These are phyloP conservation scores for Candida freyschussii DNA, from an alignment of 1,139 yeast genomes.

Conservation along the genomic window DNA sequence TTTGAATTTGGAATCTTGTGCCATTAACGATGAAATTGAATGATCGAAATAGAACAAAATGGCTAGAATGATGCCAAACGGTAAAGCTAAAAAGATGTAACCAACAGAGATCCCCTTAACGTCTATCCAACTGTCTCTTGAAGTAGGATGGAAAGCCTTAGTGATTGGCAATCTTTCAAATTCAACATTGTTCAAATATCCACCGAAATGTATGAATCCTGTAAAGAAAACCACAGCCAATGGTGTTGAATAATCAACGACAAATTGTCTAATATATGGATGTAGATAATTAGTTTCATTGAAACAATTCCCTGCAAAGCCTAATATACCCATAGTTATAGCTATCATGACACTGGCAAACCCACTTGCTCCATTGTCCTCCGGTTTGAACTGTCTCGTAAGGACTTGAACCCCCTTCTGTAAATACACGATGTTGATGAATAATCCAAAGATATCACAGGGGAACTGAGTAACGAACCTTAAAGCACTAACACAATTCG, in stretches of 20 bases:
- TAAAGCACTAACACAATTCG: slow-evolving; percentile 65
- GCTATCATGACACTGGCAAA: slow-evolving; percentile 75
- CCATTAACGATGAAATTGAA: slow-evolving; percentile 87
- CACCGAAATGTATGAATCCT: slow-evolving; percentile 88
- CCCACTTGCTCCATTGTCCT: slow-evolving; percentile 49
- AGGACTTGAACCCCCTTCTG: slow-evolving; percentile 87
- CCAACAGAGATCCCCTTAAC: slow-evolving; percentile 65
- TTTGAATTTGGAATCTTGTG: slow-evolving; percentile 80
- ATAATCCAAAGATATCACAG: slow-evolving; percentile 91
- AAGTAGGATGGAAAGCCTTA: slow-evolving; percentile 73
- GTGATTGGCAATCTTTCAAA: slow-evolving; percentile 68
- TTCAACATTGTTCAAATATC: slow-evolving; percentile 47
- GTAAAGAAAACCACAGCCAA: slow-evolving; percentile 81
- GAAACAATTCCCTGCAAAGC: slow-evolving; percentile 57
- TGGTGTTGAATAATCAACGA: slow-evolving; percentile 86
- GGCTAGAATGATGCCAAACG: slow-evolving; percentile 84
- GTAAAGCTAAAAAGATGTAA: slow-evolving; percentile 82
- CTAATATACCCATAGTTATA: slow-evolving; percentile 67
- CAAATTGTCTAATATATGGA: slow-evolving; percentile 57
- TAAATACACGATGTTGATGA: slow-evolving; percentile 83
- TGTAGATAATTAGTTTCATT: slow-evolving; percentile 59
- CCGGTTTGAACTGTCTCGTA: slow-evolving; percentile 56
- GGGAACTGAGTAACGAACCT: slow-evolving; percentile 76
- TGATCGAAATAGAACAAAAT: slow-evolving; percentile 90
- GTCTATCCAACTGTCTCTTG: slow-evolving; percentile 39